Percentiles rank a stretch among this genome's conserved stretches.
These are phyloP conservation scores for Thelonectria olida DNA, from an alignment of 2,329 filamentous ascomycete genomes.

Conservation along the genomic window DNA sequence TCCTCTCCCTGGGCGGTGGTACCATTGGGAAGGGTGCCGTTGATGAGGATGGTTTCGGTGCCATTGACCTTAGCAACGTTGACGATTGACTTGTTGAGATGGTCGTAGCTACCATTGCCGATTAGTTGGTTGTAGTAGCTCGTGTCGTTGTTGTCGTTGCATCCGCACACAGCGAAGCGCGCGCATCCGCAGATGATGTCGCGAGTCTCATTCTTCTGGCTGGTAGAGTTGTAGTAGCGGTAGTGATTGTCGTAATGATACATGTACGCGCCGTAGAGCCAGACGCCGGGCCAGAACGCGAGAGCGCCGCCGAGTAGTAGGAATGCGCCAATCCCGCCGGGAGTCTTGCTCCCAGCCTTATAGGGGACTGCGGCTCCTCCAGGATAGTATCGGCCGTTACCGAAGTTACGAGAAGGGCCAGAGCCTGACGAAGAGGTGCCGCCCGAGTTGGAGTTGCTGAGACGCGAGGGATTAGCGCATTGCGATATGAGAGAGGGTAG, in stretches of 20 bases:
- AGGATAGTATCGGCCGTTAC: constrained; percentile 71
- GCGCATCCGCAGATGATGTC: constrained; percentile 62
- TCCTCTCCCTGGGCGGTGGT: constrained; percentile 60
- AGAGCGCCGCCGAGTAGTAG: constrained; percentile 60
- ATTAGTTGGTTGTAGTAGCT: constrained; percentile 70
- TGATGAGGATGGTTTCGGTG: constrained; percentile 72
- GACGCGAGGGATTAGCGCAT: constrained; percentile 2
- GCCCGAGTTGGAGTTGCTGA: constrained; percentile 48
- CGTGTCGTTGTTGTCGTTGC: constrained; percentile 72
- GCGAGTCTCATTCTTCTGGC: constrained; percentile 48
- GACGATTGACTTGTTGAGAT: constrained; percentile 69
- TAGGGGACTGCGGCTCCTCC: constrained; percentile 73
- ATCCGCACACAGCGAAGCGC: constrained; percentile 63
- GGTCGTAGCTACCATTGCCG: constrained; percentile 69
- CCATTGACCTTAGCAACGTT: constrained; percentile 69
- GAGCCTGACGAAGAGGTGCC: constrained; percentile 66
- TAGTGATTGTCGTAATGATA: constrained; percentile 60
- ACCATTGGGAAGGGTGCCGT: constrained; percentile 80
- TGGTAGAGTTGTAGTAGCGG: constrained; percentile 60
- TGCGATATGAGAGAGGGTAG: background rate
- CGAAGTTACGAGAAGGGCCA: constrained; percentile 65
- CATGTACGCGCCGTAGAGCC: constrained; percentile 70
- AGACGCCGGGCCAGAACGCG: constrained; percentile 71
- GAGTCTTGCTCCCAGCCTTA: constrained; percentile 59
- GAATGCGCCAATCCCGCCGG: constrained; percentile 62